These are phyloP conservation scores for Ophiostoma novo-ulmi DNA, from an alignment of 2,329 filamentous ascomycete species.

Conservation along the genomic window DNA sequence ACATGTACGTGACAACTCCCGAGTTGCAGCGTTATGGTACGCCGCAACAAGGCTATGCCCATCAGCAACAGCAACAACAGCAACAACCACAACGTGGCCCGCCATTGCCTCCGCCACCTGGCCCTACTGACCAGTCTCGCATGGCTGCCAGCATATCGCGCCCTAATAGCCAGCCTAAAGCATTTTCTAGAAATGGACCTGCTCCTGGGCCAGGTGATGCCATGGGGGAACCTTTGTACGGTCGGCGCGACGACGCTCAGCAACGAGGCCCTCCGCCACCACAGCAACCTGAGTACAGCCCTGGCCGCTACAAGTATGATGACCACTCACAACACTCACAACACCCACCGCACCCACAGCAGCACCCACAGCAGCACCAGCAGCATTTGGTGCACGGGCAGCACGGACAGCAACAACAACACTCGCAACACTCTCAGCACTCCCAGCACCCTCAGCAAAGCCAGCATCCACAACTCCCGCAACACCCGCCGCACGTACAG, in stretches of 20 bases:
- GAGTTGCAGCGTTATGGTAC: conserved; percentile 56
- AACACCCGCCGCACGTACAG: background rate
- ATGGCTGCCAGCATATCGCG: conserved; percentile 39
- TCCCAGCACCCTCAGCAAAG: background rate
- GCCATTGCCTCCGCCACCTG: conserved; percentile 43
- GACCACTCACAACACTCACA: conserved; percentile 33
- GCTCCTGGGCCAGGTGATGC: conserved; percentile 28
- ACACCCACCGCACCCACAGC: conserved; percentile 36
- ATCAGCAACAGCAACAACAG: conserved; percentile 36
- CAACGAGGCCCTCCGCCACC: conserved; percentile 33
- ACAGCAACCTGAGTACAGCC: conserved; percentile 45
- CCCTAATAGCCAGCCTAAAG: conserved; percentile 48
- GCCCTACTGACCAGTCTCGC: conserved; percentile 42
- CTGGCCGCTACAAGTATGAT: conserved; percentile 51
- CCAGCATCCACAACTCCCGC: background rate
- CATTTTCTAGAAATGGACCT: conserved; percentile 40
- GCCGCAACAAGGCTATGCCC: conserved; percentile 48
- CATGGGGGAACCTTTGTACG: conserved; percentile 37
- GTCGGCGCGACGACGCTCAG: conserved; percentile 44
- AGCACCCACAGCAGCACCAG: conserved; percentile 36
- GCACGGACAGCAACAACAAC: conserved; percentile 30
- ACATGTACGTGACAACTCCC: conserved; percentile 47
- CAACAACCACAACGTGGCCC: conserved; percentile 45
- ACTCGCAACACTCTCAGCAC: background rate
- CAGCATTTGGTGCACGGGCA: conserved; percentile 25